Conservation (phyloP, 2,329 filamentous ascomycete genomes). For the Seiridium unicorne region DNA sequence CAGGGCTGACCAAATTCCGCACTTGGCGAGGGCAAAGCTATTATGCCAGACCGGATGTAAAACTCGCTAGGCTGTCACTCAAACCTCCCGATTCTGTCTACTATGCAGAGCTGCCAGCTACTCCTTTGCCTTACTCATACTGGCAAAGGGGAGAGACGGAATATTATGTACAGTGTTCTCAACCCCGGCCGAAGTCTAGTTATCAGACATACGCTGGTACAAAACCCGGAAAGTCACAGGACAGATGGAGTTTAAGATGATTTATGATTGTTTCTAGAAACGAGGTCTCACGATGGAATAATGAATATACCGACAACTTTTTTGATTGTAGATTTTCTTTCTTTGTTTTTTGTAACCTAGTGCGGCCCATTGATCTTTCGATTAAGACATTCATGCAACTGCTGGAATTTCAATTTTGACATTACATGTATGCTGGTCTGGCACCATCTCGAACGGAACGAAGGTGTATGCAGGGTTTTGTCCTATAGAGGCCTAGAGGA, state of each 20-base stretch:
- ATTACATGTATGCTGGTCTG: too few species aligned
- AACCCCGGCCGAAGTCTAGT: background rate
- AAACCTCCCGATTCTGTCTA: background rate
- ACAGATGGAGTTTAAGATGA: background rate
- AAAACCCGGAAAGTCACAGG: background rate
- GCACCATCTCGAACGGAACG: too few species aligned
- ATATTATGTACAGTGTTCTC: background rate
- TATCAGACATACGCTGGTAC: background rate
- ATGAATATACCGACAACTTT: background rate
- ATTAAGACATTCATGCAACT: too few species aligned
- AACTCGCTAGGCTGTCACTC: background rate
- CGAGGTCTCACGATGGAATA: background rate
- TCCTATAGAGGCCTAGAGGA: too few species aligned
- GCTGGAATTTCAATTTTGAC: too few species aligned
- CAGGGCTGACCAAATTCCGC: background rate
- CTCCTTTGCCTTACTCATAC: constrained; percentile 8
- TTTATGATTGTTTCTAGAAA: background rate
- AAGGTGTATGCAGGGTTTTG: too few species aligned
- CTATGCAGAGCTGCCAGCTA: constrained; percentile 10
- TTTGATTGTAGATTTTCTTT: background rate
- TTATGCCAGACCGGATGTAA: background rate
- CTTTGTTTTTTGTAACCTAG: background rate
- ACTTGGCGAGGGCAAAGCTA: constrained; percentile 1
- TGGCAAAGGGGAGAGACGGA: background rate
- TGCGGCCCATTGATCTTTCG: too few species aligned